Base-by-base conservation (phyloP, 495 filamentous ascomycete genomes). In the Podospora tetraspora region DNA sequence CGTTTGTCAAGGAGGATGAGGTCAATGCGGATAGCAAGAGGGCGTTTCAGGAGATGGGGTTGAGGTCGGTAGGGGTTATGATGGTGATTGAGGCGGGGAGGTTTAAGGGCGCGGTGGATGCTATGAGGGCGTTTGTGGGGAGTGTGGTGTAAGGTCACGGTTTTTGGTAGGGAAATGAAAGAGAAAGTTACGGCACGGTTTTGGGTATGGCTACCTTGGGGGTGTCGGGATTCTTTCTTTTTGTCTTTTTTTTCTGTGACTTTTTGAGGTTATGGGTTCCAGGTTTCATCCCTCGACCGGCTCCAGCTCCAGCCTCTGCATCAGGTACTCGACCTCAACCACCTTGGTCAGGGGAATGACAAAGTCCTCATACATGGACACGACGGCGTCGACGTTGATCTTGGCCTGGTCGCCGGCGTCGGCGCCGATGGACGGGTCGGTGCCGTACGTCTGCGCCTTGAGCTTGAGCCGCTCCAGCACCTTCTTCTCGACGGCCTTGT, bases 311-410 rank as follows among this genome's bases (percentile, higher is more conserved):
- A 99, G 83, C 66, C 95, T 86, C 78, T 97, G 92, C 90, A 98
- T 96, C 57, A 99, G 83, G 73, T 99, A 99, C 74, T 98, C 94
- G 22, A 98, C 91, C 82, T 99, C 96, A 30, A 99, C 94, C 69
- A 93, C 89, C 78, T 98, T 99, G 27, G 96, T 99, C 75, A 98
- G 79, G 2, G 96, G 96, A 67, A 99, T 99, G 64, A 99, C 93
- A 78, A 89, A 92, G 76, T 96, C 89, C 86, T 92, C 89, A 79
- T 98, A 99, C 91, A 98, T 97, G 23, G 86, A 84, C 30, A 97
- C 93, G 27, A 99, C 94, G 5, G 93, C 93, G 61, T 97, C 92
- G 7, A 90, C 90, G 76, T 99, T 89, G 69, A 99, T 94, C 85
- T 98, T 98, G 62, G 72, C 74, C 59, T 75, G 75, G 11, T 73